These are phyloP conservation scores for Auricularia sp. DNA, from an alignment of 768 basidiomycete species.

Conservation along the genomic window DNA sequence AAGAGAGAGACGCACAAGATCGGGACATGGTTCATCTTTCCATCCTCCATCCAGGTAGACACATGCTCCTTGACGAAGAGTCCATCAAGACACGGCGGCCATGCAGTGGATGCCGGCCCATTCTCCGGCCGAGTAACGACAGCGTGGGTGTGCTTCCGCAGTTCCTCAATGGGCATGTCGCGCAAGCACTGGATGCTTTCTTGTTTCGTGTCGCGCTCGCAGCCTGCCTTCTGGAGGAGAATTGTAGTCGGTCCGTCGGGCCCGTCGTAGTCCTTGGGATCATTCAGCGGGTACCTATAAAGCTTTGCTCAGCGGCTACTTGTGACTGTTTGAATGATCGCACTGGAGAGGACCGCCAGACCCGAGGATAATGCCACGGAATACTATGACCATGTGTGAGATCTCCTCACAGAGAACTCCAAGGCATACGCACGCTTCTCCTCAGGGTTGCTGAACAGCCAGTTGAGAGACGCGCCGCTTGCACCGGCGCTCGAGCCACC, in stretches of 20 bases:
- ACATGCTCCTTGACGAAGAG: neutral
- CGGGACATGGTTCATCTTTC: neutral
- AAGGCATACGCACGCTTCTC: neutral
- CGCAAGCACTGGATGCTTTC: neutral
- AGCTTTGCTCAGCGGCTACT: no score
- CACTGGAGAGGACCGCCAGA: neutral
- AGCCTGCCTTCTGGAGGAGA: neutral
- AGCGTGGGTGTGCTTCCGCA: neutral
- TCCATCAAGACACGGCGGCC: neutral
- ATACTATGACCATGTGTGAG: neutral
- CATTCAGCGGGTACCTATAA: neutral
- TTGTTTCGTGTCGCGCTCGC: neutral
- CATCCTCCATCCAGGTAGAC: neutral
- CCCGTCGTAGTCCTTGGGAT: neutral
- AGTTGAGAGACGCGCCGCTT: conserved; percentile 13
- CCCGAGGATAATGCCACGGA: neutral
- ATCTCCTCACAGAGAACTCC: neutral
- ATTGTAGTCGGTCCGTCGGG: neutral
- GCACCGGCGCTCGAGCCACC: conserved; percentile 51
- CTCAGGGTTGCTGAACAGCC: neutral
- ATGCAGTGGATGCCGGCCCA: neutral
- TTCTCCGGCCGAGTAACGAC: neutral
- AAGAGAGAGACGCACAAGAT: neutral
- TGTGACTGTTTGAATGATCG: no score
- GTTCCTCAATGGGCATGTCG: neutral